Conservation (phyloP, 129 eudicot species). For the Dittrichia graveolens region DNA sequence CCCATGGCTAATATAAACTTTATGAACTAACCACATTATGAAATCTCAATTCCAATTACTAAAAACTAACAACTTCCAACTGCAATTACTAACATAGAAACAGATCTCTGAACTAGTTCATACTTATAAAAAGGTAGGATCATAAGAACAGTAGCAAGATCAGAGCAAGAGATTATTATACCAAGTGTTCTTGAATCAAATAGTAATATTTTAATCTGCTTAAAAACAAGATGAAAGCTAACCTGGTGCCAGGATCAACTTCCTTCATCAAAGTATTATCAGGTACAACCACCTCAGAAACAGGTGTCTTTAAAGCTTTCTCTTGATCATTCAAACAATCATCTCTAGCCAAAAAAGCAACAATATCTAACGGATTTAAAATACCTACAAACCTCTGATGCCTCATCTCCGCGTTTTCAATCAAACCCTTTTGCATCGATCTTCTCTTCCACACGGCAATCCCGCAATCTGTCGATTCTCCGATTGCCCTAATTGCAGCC, state of each 20-base stretch:
- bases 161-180: background rate
- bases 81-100: background rate
- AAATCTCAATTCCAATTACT: constrained; percentile 2
- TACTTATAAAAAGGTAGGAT: background rate
- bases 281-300: constrained; percentile 69
- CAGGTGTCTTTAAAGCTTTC: constrained; percentile 80
- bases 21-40: background rate
- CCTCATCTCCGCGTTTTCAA: constrained; percentile 72
- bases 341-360: constrained; percentile 71
- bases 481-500: constrained; percentile 80
- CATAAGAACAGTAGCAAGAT: background rate
- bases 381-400: constrained; percentile 89
- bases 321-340: constrained; percentile 78
- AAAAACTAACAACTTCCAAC: constrained; percentile 5
- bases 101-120: background rate
- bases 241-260: constrained; percentile 99
- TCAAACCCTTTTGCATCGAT: constrained; percentile 47
- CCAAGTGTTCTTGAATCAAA: background rate
- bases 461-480: constrained; percentile 84
- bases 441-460: constrained; percentile 78
- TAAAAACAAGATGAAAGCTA: constrained; percentile 6
- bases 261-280: constrained; percentile 61
- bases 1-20: background rate
- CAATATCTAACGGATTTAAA: constrained; percentile 78
- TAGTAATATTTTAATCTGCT: background rate